Evolutionary conservation across 768 basidiomycete species (phyloP).

Genomic region (Boletus subcaerulescens): DNA sequence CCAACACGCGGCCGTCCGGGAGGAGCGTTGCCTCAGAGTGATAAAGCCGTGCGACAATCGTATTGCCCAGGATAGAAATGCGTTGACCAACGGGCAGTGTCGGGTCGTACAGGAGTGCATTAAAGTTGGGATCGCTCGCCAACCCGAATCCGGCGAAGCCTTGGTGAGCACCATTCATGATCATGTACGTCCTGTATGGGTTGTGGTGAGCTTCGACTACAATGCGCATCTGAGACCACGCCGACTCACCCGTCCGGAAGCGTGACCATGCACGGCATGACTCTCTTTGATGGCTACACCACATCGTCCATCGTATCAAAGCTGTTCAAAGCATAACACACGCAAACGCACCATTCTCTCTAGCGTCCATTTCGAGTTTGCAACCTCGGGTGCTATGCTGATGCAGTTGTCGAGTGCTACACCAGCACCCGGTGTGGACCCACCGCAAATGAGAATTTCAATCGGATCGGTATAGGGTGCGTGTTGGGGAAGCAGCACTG

Average conservation of each 20-base stretch:
- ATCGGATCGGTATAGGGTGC: conserved; percentile 74
- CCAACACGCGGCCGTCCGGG: conserved; percentile 69
- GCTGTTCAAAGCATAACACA: background rate
- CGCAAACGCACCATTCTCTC: conserved; percentile 69
- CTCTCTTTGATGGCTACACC: conserved; percentile 61
- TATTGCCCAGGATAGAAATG: conserved; percentile 62
- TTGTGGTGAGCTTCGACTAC: background rate
- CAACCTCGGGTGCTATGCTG: conserved; percentile 59
- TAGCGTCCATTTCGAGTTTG: conserved; percentile 61
- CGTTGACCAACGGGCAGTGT: conserved; percentile 54
- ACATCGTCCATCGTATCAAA: background rate
- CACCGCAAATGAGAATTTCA: conserved; percentile 72
- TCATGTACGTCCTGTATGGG: conserved; percentile 65
- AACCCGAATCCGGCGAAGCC: conserved; percentile 76
- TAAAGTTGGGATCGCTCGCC: conserved; percentile 58
- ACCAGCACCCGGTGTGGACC: conserved; percentile 56
- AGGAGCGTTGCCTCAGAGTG: conserved; percentile 76
- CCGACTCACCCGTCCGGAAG: conserved; percentile 44
- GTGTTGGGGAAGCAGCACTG: conserved; percentile 64
- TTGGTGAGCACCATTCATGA: conserved; percentile 69
- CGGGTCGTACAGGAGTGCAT: conserved; percentile 71
- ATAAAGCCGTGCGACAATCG: conserved; percentile 73
- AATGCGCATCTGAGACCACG: no score
- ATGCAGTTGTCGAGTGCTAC: conserved; percentile 68
- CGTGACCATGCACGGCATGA: conserved; percentile 72